Conservation (phyloP, 306 rosid genomes). For the Citrullus colocynthis region DNA sequence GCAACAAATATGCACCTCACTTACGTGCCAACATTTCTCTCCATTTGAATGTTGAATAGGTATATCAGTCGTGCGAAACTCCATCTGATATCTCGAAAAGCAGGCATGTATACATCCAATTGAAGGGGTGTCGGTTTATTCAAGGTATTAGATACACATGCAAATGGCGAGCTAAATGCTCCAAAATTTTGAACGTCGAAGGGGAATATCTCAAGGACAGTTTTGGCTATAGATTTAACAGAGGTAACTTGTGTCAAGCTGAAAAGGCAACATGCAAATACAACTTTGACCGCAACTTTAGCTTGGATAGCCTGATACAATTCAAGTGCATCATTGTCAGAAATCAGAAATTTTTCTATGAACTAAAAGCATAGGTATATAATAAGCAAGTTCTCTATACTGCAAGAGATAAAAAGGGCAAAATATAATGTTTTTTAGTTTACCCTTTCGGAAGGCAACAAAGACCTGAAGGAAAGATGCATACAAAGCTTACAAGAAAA, state of each 20-base stretch:
- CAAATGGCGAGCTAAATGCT: slow-evolving; percentile 53
- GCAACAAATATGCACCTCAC: slow-evolving; percentile 17
- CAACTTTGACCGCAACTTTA: slow-evolving; percentile 23
- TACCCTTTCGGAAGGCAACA: not conserved
- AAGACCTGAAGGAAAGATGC: not conserved
- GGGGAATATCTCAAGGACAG: slow-evolving; percentile 27
- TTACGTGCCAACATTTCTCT: slow-evolving; percentile 94
- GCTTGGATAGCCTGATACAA: slow-evolving; percentile 40
- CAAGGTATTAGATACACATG: slow-evolving; percentile 61
- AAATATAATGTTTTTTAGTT: not conserved
- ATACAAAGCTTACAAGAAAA: not conserved
- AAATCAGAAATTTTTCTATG: not conserved
- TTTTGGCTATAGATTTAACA: slow-evolving; percentile 25
- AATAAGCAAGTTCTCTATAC: not conserved
- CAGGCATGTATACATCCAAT: slow-evolving; percentile 71
- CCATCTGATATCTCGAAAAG: slow-evolving; percentile 58
- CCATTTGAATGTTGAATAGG: slow-evolving; percentile 73
- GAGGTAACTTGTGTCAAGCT: slow-evolving; percentile 23
- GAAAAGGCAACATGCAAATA: slow-evolving; percentile 38
- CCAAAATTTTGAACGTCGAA: slow-evolving; percentile 30
- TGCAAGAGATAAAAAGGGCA: not conserved
- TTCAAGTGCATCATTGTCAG: slow-evolving; percentile 12
- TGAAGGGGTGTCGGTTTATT: slow-evolving; percentile 71
- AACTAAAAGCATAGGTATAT: slow-evolving; percentile 1
- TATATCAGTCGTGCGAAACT: slow-evolving; percentile 57